Evolutionary conservation across 345 rosid genomes (phyloP).

Genomic region (Noccaea caerulescens): DNA sequence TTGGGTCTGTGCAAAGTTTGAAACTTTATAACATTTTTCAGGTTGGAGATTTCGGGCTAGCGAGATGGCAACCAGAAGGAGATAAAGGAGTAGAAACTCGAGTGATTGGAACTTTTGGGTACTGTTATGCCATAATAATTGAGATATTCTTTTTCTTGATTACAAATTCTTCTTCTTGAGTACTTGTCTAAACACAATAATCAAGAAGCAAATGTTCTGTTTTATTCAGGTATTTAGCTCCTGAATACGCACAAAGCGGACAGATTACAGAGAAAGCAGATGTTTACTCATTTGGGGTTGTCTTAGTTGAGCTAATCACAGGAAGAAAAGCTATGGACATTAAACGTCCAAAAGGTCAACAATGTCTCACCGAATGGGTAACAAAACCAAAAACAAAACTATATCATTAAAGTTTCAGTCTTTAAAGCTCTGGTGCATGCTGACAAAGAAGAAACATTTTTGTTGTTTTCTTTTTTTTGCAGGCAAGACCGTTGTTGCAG

Average conservation of each 20-base stretch:
- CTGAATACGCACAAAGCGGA: constrained; percentile 96
- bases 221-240: constrained; percentile 79
- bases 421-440: constrained; percentile 14
- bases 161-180: not conserved
- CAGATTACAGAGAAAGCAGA: constrained; percentile 98
- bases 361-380: constrained; percentile 98
- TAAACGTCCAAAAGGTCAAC: constrained; percentile 87
- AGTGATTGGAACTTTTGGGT: constrained; percentile 98
- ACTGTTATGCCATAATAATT: constrained; percentile 19
- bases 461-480: not conserved
- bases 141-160: not conserved
- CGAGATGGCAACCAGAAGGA: constrained; percentile 99
- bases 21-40: constrained; percentile 9
- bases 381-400: not conserved
- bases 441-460: constrained; percentile 12
- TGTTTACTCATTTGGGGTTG: constrained; percentile 93
- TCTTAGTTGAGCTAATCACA: constrained; percentile 90
- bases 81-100: constrained; percentile 91
- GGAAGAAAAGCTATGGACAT: constrained; percentile 98
- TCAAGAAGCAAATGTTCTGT: constrained; percentile 6
- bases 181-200: constrained; percentile 7
- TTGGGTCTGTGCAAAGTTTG: not conserved
- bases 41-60: constrained; percentile 99
- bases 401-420: constrained; percentile 9
- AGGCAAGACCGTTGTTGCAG: constrained; percentile 94